Percentiles rank a stretch among this genome's conserved stretches.
Evolutionary conservation across 345 rosid genomes (phyloP).

Genomic region (Hypericum perforatum): DNA sequence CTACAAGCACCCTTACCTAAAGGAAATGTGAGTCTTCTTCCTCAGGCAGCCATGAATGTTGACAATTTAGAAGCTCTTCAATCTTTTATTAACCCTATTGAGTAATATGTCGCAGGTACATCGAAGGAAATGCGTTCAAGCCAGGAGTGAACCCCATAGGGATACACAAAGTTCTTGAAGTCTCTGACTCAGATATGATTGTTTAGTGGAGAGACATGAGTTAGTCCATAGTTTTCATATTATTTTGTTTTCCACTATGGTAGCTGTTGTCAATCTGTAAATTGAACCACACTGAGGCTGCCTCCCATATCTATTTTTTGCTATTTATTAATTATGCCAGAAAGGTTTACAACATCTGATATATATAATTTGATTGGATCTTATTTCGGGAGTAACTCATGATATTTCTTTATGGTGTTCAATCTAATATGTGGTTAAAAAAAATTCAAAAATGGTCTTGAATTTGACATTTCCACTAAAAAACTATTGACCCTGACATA

Average conservation of each 20-base stretch:
- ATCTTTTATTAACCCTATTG: neutral
- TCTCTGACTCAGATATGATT: conserved; percentile 54
- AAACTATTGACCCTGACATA: too few species aligned
- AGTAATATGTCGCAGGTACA: conserved; percentile 35
- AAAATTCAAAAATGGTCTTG: too few species aligned
- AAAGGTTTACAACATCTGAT: too few species aligned
- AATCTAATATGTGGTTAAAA: too few species aligned
- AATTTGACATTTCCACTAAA: too few species aligned
- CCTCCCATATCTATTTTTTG: too few species aligned
- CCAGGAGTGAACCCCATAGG: conserved; percentile 57
- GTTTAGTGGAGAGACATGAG: conserved; percentile 20
- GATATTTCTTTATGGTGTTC: too few species aligned
- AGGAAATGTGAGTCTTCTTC: conserved; percentile 52
- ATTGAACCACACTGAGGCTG: too few species aligned
- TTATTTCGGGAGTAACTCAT: too few species aligned
- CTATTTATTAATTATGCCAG: too few species aligned
- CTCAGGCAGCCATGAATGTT: neutral
- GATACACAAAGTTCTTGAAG: conserved; percentile 54
- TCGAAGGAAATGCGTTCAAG: conserved; percentile 69
- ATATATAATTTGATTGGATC: too few species aligned
- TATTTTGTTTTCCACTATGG: neutral
- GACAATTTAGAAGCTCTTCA: neutral
- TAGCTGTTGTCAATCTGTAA: too few species aligned
- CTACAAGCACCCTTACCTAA: conserved; percentile 54
- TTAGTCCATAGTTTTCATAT: neutral